Conservation (phyloP, 257 asterid species). For the Salvia miltiorrhiza region DNA sequence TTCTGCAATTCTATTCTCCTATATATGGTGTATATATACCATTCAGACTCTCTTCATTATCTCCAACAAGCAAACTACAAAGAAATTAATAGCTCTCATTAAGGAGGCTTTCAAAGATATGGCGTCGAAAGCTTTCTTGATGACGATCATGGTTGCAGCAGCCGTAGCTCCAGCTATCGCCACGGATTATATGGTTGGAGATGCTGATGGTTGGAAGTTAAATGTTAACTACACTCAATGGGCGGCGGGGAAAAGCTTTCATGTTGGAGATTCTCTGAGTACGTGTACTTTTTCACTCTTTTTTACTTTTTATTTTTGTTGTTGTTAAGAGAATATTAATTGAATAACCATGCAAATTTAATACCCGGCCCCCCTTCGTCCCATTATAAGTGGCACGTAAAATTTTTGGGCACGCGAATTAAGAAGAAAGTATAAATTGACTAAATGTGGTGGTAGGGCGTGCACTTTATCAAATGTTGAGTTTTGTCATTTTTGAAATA, state of each 20-base stretch:
- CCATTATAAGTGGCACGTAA: too few species aligned
- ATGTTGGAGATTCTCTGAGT: slow-evolving; percentile 30
- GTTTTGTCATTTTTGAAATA: too few species aligned
- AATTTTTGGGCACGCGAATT: too few species aligned
- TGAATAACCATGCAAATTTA: too few species aligned
- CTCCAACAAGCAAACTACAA: background rate
- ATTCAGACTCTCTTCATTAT: background rate
- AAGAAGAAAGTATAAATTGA: too few species aligned
- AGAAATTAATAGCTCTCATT: background rate
- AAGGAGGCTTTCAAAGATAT: background rate
- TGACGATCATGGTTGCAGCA: background rate
- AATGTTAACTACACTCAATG: slow-evolving; percentile 28
- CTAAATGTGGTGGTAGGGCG: too few species aligned
- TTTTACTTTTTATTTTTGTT: background rate
- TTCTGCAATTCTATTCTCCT: background rate
- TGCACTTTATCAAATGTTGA: too few species aligned
- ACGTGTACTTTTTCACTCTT: background rate
- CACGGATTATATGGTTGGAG: background rate
- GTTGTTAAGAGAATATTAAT: too few species aligned
- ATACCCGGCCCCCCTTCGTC: too few species aligned
- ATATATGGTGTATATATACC: background rate
- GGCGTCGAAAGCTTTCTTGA: slow-evolving; percentile 1
- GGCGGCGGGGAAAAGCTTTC: slow-evolving; percentile 28
- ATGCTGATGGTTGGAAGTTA: background rate
- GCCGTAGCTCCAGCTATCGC: background rate